phyloP scores from a whole-genome alignment of 2,329 filamentous ascomycete species.

The Zasmidium angulare region DNA sequence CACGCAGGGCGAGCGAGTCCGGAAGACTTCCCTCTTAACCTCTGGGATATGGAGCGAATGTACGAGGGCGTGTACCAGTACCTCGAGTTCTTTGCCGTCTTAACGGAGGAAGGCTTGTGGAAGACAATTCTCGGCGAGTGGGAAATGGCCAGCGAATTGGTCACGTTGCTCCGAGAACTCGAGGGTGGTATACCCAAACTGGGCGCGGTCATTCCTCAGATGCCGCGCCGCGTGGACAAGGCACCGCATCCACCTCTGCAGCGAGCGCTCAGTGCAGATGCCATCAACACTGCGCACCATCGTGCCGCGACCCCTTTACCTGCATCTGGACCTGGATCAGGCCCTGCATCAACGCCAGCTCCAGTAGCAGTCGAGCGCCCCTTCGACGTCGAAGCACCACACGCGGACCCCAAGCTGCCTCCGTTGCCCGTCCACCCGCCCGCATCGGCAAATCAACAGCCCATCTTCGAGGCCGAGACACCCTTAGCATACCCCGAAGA shows the following conservation, averaged over 20 bases:
- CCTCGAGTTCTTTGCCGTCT: slow-evolving; percentile 86
- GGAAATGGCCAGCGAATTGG: slow-evolving; percentile 85
- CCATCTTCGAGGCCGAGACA: slow-evolving; percentile 46
- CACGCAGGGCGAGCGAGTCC: slow-evolving; percentile 72
- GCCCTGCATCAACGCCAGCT: slow-evolving; percentile 8
- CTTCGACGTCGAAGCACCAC: slow-evolving; percentile 50
- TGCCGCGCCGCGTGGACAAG: slow-evolving; percentile 23
- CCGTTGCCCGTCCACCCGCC: slow-evolving; percentile 31
- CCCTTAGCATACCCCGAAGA: slow-evolving; percentile 43
- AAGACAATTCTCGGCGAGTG: slow-evolving; percentile 85
- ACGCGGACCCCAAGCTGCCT: slow-evolving; percentile 28
- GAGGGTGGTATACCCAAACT: slow-evolving; percentile 81
- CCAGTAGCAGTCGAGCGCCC: slow-evolving; percentile 62
- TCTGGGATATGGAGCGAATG: slow-evolving; percentile 97
- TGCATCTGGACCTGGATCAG: slow-evolving; percentile 4
- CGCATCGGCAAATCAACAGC: slow-evolving; percentile 45
- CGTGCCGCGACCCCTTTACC: slow-evolving; percentile 12
- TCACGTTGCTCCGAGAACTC: slow-evolving; percentile 81
- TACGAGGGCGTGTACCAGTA: slow-evolving; percentile 95
- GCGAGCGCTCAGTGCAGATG: slow-evolving; percentile 29
- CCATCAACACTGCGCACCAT: slow-evolving; percentile 13
- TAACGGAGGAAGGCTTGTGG: slow-evolving; percentile 81
- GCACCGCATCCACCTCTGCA: slow-evolving; percentile 29
- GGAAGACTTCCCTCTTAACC: slow-evolving; percentile 87
- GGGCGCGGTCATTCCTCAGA: slow-evolving; percentile 58